Base-by-base conservation (phyloP, 495 filamentous ascomycete genomes). In the Daldinia caldariorum region DNA sequence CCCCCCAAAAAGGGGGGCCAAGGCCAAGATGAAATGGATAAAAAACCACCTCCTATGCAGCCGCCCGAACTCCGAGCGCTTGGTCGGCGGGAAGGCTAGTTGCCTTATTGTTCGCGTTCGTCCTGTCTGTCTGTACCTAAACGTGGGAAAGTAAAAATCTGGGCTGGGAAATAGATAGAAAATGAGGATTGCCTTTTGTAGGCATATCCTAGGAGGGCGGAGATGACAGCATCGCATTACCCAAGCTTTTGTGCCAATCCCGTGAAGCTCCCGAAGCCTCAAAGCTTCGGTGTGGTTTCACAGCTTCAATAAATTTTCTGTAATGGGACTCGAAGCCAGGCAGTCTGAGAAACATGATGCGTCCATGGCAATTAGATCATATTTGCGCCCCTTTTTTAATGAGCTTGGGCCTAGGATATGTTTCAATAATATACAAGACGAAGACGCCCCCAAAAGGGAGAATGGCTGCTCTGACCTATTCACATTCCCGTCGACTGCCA, bases 341-440 rank as follows among this genome's bases (percentile, higher is more conserved):
- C 20, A 58, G 18, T 32, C 9, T 6, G 9, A 32, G 38, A 35
- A 55, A 58, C 34, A 29, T 49, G 26, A 43, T 18, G 22, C 45
- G 41, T 38, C 59, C 57, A 41, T 65, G 47, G 50, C 20, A 70
- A 73, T 67, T 70, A 67, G 43, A 70, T 73, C 71, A 73, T 73
- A 70, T 67, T 73, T 49, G 61, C 62, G 54, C 66, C 55, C 67
- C 58, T 58, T 70, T 69, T 69, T 70, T 58, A 35, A 49, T 56
- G 58, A 62, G 62, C 63, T 47, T 41, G 31, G 63, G 71, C 63
- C 29, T 51, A 53, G 39, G 26, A 56, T 67, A 73, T 43, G 53
- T 63, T 59, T 70, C 66, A 74, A 74, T 76, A 75, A 73, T 77
- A 75, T 77, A 77, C 74, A 74, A 71, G 61, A 71, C 56, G 70